Evolutionary conservation across 2,329 filamentous ascomycete species (phyloP), one percentile per base, ranked within the genome.

Genomic region (Nectriaceae sp.): DNA sequence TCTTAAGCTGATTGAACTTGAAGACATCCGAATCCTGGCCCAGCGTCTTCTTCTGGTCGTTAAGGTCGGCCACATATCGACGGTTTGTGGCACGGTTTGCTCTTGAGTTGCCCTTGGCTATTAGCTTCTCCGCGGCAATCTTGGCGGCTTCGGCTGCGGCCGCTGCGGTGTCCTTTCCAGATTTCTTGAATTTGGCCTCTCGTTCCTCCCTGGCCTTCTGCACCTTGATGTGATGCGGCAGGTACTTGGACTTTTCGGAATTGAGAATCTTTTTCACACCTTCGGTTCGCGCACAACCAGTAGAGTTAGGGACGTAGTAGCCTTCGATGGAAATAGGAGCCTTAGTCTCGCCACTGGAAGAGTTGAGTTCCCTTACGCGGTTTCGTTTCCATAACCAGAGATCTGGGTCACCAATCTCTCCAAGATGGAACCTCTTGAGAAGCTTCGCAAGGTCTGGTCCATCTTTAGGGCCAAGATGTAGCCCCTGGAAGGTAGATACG

Each of bases 1-100:
- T 99, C 80, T 97, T 97, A 49, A 99, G 85, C 75, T 97, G 94
- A 71, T 99, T 99, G 80, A 99, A 99, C 49, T 93, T 89, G 63
- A 99, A 83, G 22, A 94, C 90, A 62, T 97, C 93, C 46, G 91
- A 90, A 58, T 96, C 92, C 54, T 84, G 83, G 44, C 87, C 88
- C 18, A 90, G 79, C 11, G 86, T 88, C 72, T 90, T 90, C 75
- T 96, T 96, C 69, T 97, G 92, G 39, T 94, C 90, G 66, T 96
- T 96, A 60, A 99, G 87, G 64, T 97, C 94, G 46, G 94, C 94
- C 55, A 96, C 88, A 53, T 95, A 87, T 40, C 94, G 90, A 49
- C 94, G 90, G 67, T 97, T 97, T 68, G 96, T 97, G 63, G 91
- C 93, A 62, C 94, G 91, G 65, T 92, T 97, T 49, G 90, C 91